Conservation (phyloP, 1,284 basidiomycete species). For the Cutaneotrichosporon sp. region DNA sequence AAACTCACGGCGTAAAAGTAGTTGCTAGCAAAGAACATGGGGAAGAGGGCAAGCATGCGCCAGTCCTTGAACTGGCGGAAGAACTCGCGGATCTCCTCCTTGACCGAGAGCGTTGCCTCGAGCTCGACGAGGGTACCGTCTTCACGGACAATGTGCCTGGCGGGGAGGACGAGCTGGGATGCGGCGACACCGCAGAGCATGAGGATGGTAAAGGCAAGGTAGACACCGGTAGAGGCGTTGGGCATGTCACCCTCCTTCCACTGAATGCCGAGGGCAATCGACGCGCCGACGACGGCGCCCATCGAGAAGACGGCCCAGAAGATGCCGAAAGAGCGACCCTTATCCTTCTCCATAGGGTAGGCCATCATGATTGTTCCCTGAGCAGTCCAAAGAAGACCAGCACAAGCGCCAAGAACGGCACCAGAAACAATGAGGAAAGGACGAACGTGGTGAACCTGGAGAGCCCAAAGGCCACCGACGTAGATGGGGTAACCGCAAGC, state of each 20-base stretch:
- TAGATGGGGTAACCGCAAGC: constrained; percentile 48
- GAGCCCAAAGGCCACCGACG: constrained; percentile 35
- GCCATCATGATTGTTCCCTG: constrained; percentile 57
- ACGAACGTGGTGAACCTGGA: constrained; percentile 16
- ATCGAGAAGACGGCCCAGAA: constrained; percentile 57
- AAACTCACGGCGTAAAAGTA: constrained; percentile 35
- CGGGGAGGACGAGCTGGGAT: constrained; percentile 42
- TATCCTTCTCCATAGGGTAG: constrained; percentile 52
- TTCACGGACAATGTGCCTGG: constrained; percentile 38
- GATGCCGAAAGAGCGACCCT: constrained; percentile 16
- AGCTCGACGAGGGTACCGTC: constrained; percentile 45
- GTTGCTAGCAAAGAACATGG: constrained; percentile 45
- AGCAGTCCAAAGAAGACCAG: constrained; percentile 43
- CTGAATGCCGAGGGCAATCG: constrained; percentile 54
- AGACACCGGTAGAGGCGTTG: constrained; percentile 42
- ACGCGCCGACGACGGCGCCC: constrained; percentile 54
- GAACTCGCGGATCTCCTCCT: constrained; percentile 37
- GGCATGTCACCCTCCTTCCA: constrained; percentile 30
- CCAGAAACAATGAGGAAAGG: constrained; percentile 54
- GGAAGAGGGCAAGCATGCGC: constrained; percentile 42
- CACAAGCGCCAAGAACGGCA: constrained; percentile 51
- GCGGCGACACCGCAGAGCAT: constrained; percentile 41
- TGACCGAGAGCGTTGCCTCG: constrained; percentile 24
- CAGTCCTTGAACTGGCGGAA: constrained; percentile 39
- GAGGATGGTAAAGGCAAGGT: constrained; percentile 50